These are phyloP conservation scores for Candida stauntonica DNA, from an alignment of 805 yeast genomes.

Conservation along the genomic window DNA sequence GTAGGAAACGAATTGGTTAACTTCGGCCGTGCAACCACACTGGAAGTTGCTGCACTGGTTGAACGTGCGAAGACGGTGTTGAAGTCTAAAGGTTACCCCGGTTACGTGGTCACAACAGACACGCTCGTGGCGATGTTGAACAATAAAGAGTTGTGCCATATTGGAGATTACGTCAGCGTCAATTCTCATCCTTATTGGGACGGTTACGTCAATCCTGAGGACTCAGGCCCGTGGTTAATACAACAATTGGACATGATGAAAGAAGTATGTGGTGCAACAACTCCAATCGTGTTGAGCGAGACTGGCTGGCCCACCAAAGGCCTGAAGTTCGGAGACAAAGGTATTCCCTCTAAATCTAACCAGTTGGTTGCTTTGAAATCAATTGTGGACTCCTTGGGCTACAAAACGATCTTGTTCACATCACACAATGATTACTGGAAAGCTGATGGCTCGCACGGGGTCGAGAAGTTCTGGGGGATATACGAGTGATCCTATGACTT, in stretches of 20 bases:
- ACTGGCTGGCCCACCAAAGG: conserved; percentile 72
- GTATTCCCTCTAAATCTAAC: conserved; percentile 50
- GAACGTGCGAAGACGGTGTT: conserved; percentile 42
- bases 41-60: conserved; percentile 45
- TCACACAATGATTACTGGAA: conserved; percentile 65
- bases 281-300: conserved; percentile 44
- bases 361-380: conserved; percentile 50
- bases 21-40: conserved; percentile 41
- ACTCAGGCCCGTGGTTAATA: conserved; percentile 51
- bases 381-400: conserved; percentile 43
- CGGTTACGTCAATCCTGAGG: conserved; percentile 44
- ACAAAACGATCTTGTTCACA: conserved; percentile 51
- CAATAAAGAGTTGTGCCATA: conserved; percentile 48
- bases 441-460: conserved; percentile 47
- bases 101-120: conserved; percentile 58
- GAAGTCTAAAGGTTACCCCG: conserved; percentile 42
- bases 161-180: conserved; percentile 59
- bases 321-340: conserved; percentile 41
- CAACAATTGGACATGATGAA: conserved; percentile 42
- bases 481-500: too few species aligned
- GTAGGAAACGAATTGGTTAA: conserved; percentile 66
- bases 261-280: conserved; percentile 38
- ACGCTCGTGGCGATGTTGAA: conserved; percentile 52
- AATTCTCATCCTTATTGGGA: conserved; percentile 67
- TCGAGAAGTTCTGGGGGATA: conserved; percentile 51